These are phyloP conservation scores for Flaveria robusta DNA, from an alignment of 129 eudicot species.

Conservation along the genomic window DNA sequence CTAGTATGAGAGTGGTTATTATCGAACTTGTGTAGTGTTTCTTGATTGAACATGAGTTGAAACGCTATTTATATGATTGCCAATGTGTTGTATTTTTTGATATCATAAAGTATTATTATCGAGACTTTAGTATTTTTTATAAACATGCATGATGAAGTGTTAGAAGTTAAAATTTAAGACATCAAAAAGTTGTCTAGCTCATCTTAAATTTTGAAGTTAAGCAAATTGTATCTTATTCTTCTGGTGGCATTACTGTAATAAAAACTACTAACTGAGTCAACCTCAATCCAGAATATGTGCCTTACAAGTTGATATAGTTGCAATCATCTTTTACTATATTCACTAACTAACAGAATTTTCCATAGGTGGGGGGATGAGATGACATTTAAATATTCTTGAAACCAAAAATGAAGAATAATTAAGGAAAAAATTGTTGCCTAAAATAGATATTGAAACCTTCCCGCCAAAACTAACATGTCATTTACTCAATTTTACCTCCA, in stretches of 20 bases:
- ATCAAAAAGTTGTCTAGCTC: neutral
- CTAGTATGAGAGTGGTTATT: neutral
- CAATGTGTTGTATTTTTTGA: neutral
- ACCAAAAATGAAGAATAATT: neutral
- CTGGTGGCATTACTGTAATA: conserved; percentile 1
- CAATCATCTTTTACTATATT: conserved; percentile 11
- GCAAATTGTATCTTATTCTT: neutral
- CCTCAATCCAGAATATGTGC: conserved; percentile 28
- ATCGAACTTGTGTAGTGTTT: neutral
- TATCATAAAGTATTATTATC: neutral
- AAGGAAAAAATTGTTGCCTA: neutral
- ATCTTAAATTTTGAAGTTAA: too few relatives aligned
- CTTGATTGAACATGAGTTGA: neutral
- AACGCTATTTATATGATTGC: neutral
- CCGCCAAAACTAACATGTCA: neutral
- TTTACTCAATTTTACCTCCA: too few relatives aligned
- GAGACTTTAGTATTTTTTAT: neutral
- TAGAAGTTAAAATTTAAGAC: neutral
- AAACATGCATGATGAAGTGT: too few relatives aligned
- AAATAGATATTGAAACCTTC: neutral
- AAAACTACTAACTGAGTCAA: conserved; percentile 17
- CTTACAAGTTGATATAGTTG: conserved; percentile 32
- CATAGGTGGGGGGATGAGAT: neutral
- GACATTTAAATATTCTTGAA: neutral
- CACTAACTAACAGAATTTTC: neutral